Evolutionary conservation across 192 early-diverging fungal genomes (phyloP).

Genomic region (Fimicolochytrium jonesii): DNA sequence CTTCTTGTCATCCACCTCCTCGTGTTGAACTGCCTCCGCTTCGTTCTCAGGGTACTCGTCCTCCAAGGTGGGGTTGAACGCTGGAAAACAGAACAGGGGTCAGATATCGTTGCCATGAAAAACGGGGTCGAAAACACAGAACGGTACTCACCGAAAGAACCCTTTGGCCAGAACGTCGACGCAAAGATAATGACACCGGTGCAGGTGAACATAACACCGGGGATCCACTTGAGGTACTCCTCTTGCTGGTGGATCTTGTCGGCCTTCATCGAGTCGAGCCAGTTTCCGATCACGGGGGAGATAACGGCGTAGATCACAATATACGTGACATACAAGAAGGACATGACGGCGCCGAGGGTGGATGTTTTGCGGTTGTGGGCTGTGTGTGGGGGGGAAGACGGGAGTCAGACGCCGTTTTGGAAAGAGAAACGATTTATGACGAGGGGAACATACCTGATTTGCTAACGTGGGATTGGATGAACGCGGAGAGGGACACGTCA

Average conservation of each 20-base stretch:
- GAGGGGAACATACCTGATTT: too few relatives aligned
- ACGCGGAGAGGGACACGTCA: conserved; percentile 50
- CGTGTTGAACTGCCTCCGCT: background rate
- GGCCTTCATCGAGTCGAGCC: conserved; percentile 31
- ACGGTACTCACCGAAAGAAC: conserved; percentile 44
- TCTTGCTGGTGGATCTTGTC: background rate
- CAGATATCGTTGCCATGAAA: too few relatives aligned
- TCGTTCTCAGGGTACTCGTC: conserved; percentile 11
- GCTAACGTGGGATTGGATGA: conserved; percentile 24
- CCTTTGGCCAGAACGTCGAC: conserved; percentile 52
- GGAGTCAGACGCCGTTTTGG: too few relatives aligned
- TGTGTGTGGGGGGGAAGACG: conserved; percentile 27
- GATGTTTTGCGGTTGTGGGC: conserved; percentile 39
- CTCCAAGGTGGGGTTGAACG: conserved; percentile 19
- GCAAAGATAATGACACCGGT: conserved; percentile 41
- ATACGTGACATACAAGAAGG: conserved; percentile 51
- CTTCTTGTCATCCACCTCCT: background rate
- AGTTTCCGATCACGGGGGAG: conserved; percentile 34
- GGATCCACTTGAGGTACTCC: conserved; percentile 35
- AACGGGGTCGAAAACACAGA: too few relatives aligned
- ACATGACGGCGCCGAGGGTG: conserved; percentile 51
- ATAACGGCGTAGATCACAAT: conserved; percentile 46
- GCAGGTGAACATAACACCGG: conserved; percentile 43
- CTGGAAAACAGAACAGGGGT: too few relatives aligned
- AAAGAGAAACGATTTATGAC: too few relatives aligned